Evolutionary conservation across 2,329 filamentous ascomycete genomes (phyloP).

Genomic region (Pochonia chlamydosporia): DNA sequence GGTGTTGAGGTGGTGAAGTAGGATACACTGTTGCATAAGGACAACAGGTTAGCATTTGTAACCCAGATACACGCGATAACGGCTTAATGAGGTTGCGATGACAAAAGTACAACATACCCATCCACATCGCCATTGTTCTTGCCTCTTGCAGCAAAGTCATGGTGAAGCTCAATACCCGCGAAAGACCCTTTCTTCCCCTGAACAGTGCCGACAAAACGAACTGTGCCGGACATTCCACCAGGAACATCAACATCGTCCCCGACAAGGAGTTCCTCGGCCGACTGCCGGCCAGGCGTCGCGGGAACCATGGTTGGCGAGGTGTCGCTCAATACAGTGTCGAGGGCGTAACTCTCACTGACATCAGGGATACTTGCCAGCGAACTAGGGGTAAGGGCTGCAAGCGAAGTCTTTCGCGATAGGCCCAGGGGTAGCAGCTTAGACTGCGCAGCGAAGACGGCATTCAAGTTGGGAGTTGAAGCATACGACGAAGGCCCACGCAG

Average conservation of each 20-base stretch:
- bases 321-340: constrained; percentile 44
- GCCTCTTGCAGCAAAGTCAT: constrained; percentile 73
- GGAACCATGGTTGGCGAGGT: constrained; percentile 38
- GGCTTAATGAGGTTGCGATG: too few relatives aligned
- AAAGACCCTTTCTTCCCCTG: constrained; percentile 87
- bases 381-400: constrained; percentile 60
- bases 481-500: constrained; percentile 41
- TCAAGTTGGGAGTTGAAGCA: constrained; percentile 55
- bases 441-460: constrained; percentile 43
- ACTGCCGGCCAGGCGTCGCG: constrained; percentile 46
- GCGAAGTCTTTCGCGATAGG: constrained; percentile 63
- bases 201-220: constrained; percentile 84
- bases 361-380: constrained; percentile 62
- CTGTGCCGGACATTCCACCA: constrained; percentile 82
- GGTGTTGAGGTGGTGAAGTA: constrained; percentile 79
- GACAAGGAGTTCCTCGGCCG: constrained; percentile 53
- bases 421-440: constrained; percentile 40
- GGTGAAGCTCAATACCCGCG: constrained; percentile 82
- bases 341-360: constrained; percentile 58
- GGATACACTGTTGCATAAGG: constrained; percentile 39
- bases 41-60: constrained; percentile 2
- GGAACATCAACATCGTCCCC: constrained; percentile 89
- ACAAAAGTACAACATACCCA: constrained; percentile 52
- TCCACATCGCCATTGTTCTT: constrained; percentile 98
- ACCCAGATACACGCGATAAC: too few relatives aligned